phyloP scores from a whole-genome alignment of 805 yeast genomes.

The Sugiyamaella marilandica region DNA sequence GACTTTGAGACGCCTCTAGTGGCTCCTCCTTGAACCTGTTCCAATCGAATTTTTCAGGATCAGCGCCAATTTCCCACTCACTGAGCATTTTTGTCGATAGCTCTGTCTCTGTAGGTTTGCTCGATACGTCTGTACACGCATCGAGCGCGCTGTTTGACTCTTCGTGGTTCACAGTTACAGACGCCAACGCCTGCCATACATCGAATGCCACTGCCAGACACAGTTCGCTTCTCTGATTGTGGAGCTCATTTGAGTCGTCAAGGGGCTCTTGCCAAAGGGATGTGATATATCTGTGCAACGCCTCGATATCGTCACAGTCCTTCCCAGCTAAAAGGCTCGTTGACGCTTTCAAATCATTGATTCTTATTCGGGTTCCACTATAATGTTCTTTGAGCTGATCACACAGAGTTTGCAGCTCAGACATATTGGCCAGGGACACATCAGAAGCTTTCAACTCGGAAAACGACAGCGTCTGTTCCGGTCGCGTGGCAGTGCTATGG shows the following conservation, averaged over 20 bases:
- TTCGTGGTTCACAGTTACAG: background rate
- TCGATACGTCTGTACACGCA: background rate
- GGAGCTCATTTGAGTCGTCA: background rate
- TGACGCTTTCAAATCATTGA: background rate
- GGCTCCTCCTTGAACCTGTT: background rate
- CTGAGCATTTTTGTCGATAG: slow-evolving; percentile 5
- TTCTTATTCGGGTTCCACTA: background rate
- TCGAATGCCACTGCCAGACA: background rate
- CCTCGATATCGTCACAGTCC: background rate
- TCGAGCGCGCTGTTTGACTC: background rate
- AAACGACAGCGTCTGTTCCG: background rate
- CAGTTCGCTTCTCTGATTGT: background rate
- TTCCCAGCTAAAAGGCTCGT: background rate
- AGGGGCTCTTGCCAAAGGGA: background rate
- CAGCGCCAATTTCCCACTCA: slow-evolving; percentile 12
- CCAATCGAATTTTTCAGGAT: slow-evolving; percentile 11
- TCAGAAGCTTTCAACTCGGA: background rate
- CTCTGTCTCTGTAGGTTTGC: background rate
- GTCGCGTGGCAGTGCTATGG: too few species aligned
- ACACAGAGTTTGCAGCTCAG: background rate
- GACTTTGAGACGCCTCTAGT: background rate
- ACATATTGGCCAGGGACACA: background rate
- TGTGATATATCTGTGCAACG: background rate
- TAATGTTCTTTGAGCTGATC: background rate
- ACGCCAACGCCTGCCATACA: background rate